These are phyloP conservation scores for Lichtheimia ramosa DNA, from an alignment of 371 early-diverging fungal species.

Conservation along the genomic window DNA sequence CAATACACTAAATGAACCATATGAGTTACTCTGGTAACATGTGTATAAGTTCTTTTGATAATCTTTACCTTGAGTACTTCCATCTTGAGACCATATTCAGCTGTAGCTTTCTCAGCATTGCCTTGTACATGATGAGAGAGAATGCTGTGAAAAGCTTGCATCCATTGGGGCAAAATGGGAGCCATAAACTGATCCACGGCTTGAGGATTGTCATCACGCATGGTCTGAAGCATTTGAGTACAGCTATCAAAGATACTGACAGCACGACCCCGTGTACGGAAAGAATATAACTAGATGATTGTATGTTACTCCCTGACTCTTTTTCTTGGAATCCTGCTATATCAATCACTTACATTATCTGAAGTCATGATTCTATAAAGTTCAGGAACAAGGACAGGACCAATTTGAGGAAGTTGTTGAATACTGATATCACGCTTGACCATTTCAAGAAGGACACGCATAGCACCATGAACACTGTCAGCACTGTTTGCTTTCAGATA, in stretches of 20 bases:
- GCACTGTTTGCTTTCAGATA: conserved; percentile 67
- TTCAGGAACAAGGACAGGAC: conserved; percentile 81
- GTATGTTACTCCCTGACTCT: neutral
- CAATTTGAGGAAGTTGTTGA: conserved; percentile 79
- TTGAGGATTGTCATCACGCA: conserved; percentile 74
- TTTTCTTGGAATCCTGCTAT: neutral
- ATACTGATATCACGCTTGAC: conserved; percentile 85
- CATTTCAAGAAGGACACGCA: conserved; percentile 87
- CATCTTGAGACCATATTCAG: conserved; percentile 69
- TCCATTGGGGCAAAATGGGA: conserved; percentile 81
- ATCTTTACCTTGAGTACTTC: conserved; percentile 65
- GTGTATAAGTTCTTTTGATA: neutral
- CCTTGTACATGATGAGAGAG: conserved; percentile 58
- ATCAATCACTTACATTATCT: conserved; percentile 33
- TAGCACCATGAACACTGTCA: conserved; percentile 82
- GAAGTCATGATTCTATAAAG: conserved; percentile 72
- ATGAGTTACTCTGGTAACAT: neutral
- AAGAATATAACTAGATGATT: conserved; percentile 49
- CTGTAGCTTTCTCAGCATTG: conserved; percentile 46
- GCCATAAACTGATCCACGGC: conserved; percentile 68
- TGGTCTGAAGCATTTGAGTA: conserved; percentile 76
- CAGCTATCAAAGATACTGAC: conserved; percentile 82
- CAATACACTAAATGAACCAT: conserved; percentile 48
- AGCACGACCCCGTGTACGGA: conserved; percentile 75
- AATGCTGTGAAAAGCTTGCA: conserved; percentile 66